Evolutionary conservation across 139 green algal species (phyloP), one percentile per base, ranked within the genome.

Genomic region (Volvox africanus): DNA sequence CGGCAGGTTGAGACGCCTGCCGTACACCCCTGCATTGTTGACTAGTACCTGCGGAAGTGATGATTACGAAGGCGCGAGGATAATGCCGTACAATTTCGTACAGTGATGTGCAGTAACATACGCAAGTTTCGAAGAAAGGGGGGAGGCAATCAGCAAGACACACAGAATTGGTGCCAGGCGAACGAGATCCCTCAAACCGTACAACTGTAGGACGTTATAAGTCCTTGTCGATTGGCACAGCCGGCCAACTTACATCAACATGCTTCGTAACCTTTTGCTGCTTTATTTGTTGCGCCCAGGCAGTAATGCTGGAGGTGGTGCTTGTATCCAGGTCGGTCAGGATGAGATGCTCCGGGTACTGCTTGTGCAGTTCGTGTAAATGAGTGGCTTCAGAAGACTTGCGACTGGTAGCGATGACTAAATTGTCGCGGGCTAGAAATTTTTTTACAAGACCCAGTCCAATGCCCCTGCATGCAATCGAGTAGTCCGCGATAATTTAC

Each of bases 21-120:
- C 92, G 65, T 93, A 95, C 36, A 92, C 69, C 33, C 93, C 93
- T 30, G 93, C 93, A 61, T 92, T 94, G 92, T 95, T 95, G 55
- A 95, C 50, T 62, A 95, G 82, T 30, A 94, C 65, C 92, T 94
- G 92, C 36, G n/a, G 65, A 55, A 55, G 5, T 55, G 44, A 55
- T 55, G 44, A 9, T 55, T 55, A 55, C 44, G 44, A 55, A 55
- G 44, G 5, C 5, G 44, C 44, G 44, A 14, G 44, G 44, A 55
- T 55, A 55, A 55, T 55, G 44, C 9, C 44, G 44, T 55, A 55
- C 44, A 55, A 55, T 14, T 5, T 55, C 44, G 44, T 14, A 55
- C 44, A n/a, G n/a, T n/a, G 44, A 55, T 55, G 44, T 55, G 9
- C 9, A 55, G 44, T 9, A 55, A 55, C 44, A 55, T 9, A 55